Evolutionary conservation across 2,329 filamentous ascomycete genomes (phyloP).

Genomic region (Aspergillus sp.): DNA sequence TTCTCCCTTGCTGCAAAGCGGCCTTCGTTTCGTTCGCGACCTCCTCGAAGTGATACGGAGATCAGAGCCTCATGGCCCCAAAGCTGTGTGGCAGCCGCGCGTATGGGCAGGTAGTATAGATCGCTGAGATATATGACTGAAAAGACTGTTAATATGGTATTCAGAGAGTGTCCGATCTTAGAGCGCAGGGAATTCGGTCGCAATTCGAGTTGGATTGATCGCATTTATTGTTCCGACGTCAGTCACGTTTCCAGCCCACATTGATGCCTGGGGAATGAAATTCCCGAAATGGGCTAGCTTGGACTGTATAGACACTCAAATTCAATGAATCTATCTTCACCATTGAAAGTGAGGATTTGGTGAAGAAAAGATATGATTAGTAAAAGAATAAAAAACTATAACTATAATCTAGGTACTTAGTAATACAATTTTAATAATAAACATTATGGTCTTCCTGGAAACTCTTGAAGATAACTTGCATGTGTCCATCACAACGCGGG

Average conservation of each 20-base stretch:
- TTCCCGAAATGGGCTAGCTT: slow-evolving; percentile 6
- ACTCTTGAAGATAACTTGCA: too few relatives aligned
- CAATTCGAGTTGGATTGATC: background rate
- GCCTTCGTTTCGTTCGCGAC: slow-evolving; percentile 1
- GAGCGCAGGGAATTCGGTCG: background rate
- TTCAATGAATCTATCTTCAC: background rate
- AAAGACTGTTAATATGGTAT: background rate
- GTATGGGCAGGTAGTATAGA: background rate
- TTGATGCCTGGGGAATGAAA: slow-evolving; percentile 15
- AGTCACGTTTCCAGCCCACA: slow-evolving; percentile 16
- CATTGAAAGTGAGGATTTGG: too few relatives aligned
- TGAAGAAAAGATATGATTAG: too few relatives aligned
- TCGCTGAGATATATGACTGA: background rate
- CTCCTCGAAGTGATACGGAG: background rate
- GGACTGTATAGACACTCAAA: background rate
- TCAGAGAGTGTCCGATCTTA: slow-evolving; percentile 4
- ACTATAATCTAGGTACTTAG: too few relatives aligned
- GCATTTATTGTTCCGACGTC: slow-evolving; percentile 13
- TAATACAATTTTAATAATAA: too few relatives aligned
- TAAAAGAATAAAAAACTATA: too few relatives aligned
- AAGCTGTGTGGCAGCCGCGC: background rate
- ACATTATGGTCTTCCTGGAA: too few relatives aligned
- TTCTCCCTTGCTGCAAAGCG: background rate
- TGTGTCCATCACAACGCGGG: too few relatives aligned
- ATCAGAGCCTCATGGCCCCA: slow-evolving; percentile 7